Percentiles rank a stretch among this genome's conserved stretches.
phyloP scores from a whole-genome alignment of 441 rosid genomes.

The Brassica hybrid region DNA sequence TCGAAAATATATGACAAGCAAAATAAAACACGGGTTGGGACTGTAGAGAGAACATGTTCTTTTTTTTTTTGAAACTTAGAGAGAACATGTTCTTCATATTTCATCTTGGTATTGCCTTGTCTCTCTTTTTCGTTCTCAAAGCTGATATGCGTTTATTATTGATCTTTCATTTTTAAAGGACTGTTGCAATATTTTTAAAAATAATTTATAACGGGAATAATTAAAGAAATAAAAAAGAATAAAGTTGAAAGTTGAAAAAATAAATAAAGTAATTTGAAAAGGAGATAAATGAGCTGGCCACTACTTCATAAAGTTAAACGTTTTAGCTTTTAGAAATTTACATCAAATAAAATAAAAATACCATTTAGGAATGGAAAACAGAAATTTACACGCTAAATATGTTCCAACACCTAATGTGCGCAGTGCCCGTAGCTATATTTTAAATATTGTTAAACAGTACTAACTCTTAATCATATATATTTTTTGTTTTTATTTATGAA shows the following conservation, averaged over 20 bases:
- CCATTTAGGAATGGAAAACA: no score
- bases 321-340: no score
- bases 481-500: no score
- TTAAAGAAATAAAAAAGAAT: background rate
- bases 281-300: slow-evolving; percentile 43
- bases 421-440: no score
- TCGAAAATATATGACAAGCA: background rate
- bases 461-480: no score
- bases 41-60: background rate
- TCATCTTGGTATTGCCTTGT: background rate
- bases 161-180: background rate
- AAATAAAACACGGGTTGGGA: background rate
- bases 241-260: slow-evolving; percentile 31
- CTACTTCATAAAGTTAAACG: slow-evolving; percentile 17
- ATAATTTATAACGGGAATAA: background rate
- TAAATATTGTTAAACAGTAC: no score
- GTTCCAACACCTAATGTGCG: no score
- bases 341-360: no score
- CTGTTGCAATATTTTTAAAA: background rate
- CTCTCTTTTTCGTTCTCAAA: slow-evolving; percentile 22
- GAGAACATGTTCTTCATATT: slow-evolving; percentile 4
- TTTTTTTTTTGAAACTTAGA: no score
- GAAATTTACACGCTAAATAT: no score
- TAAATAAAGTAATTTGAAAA: slow-evolving; percentile 4
- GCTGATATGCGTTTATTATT: background rate